phyloP scores from a whole-genome alignment of 768 basidiomycete genomes.

The Phylloporus sp. region DNA sequence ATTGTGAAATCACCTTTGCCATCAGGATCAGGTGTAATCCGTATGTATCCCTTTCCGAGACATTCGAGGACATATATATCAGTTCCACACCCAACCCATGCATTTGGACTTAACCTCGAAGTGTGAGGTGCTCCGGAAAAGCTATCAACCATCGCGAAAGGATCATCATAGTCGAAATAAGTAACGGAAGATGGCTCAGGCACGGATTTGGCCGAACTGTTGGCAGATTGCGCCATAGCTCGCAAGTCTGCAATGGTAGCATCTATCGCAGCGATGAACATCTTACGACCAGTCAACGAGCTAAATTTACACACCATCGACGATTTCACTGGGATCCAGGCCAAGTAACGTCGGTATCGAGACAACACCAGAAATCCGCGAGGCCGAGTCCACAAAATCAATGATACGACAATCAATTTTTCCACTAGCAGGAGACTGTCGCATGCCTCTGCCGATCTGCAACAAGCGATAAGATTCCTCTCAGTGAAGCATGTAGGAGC shows the following conservation, averaged over 20 bases:
- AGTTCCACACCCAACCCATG: conserved; percentile 79
- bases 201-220: conserved; percentile 21
- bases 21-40: conserved; percentile 45
- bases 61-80: conserved; percentile 71
- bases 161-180: conserved; percentile 73
- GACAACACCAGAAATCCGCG: conserved; percentile 64
- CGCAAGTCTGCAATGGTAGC: conserved; percentile 47
- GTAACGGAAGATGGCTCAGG: conserved; percentile 60
- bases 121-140: conserved; percentile 54
- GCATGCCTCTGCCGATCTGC: conserved; percentile 92
- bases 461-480: not conserved
- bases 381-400: conserved; percentile 80
- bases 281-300: not conserved
- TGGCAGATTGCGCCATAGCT: conserved; percentile 32
- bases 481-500: too few relatives aligned
- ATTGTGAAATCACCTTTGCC: conserved; percentile 30
- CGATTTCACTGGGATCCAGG: conserved; percentile 62
- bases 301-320: conserved; percentile 44
- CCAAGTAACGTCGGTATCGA: conserved; percentile 84
- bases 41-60: conserved; percentile 63
- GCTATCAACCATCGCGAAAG: conserved; percentile 52
- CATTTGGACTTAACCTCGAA: conserved; percentile 46
- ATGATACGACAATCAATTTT: conserved; percentile 85
- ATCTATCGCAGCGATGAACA: conserved; percentile 34
- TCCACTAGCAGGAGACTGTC: conserved; percentile 72